Evolutionary conservation across 345 rosid genomes (phyloP).

Genomic region (Eucalyptus tenuipes): DNA sequence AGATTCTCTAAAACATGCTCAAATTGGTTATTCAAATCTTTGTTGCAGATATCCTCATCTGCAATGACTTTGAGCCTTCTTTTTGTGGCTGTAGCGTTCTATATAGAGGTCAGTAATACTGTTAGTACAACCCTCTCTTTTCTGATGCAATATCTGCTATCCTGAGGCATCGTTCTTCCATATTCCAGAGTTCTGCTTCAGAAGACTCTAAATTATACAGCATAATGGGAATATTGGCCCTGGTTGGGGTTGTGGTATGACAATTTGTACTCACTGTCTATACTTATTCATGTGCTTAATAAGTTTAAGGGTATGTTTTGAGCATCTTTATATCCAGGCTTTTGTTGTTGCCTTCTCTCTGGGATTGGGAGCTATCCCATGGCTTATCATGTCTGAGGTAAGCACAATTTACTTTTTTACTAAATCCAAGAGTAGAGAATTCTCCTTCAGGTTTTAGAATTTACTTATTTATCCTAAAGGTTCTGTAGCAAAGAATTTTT

Average conservation of each 20-base stretch:
- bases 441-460: background rate
- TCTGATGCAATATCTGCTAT: background rate
- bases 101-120: slow-evolving; percentile 37
- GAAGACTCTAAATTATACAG: slow-evolving; percentile 39
- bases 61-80: slow-evolving; percentile 70
- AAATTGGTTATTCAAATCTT: background rate
- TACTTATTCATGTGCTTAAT: background rate
- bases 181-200: slow-evolving; percentile 39
- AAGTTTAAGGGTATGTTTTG: background rate
- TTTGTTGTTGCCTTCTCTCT: slow-evolving; percentile 70
- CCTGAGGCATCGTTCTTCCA: background rate
- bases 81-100: slow-evolving; percentile 62
- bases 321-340: slow-evolving; percentile 22
- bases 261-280: background rate
- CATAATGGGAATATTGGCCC: slow-evolving; percentile 56
- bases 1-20: background rate
- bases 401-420: background rate
- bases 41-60: slow-evolving; percentile 56
- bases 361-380: slow-evolving; percentile 95
- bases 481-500: background rate
- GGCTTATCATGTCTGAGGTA: slow-evolving; percentile 99
- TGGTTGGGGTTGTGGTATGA: slow-evolving; percentile 90
- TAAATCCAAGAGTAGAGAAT: background rate
- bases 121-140: background rate
- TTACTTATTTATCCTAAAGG: background rate